Base-by-base conservation (phyloP, 202 grass and related monocot genomes). In the Elaeis oleifera region DNA sequence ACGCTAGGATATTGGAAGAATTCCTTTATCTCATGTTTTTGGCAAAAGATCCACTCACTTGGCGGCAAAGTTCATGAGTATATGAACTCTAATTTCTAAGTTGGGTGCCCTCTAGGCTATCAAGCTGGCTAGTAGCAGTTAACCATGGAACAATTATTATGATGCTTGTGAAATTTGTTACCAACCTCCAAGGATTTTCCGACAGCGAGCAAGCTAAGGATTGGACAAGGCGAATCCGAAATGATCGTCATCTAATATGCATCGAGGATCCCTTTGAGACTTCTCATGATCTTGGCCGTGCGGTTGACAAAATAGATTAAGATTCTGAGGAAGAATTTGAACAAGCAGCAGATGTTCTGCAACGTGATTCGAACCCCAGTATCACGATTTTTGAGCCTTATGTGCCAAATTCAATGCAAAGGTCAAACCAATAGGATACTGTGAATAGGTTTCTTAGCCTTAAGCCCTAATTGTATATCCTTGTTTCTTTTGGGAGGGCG, bases 221-320 rank as follows among this genome's bases (percentile, higher is more conserved):
- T 53, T 90, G 91, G 91, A 96, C 84, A 23, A 83, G 91, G 58
- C 74, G 91, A 25, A 78, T 90, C 61, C 87, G 91, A 74, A 90
- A 96, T n/a, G 91, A 96, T 65, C 78, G 91, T 8, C 91, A 96
- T 76, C 88, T 96, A 73, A 90, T 90, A 76, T 96, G 91, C 76
- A 96, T 96, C 17, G 87, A 96, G 60, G 91, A 90, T 26, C 91
- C 91, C 9, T 96, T 96, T 5, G 87, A 96, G 71, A 88, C 58
- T 21, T 68, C 87, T 6, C 91, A 96, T 74, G 91, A 96, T 83
- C 87, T 96, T 39, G 91, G 91, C 51, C 87, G 87, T 49, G 79
- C 90, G 1, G 91, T 90, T 21, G 91, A 96, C 67, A 90, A 85
- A 67, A 70, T 56, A 78, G 71, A 90, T 96, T 68, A 88, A 88